A percentile compares a stretch with the other conserved stretches of the same genome.
phyloP scores from a whole-genome alignment of 2,329 filamentous ascomycete species.

The Ophiobolus disseminans region DNA sequence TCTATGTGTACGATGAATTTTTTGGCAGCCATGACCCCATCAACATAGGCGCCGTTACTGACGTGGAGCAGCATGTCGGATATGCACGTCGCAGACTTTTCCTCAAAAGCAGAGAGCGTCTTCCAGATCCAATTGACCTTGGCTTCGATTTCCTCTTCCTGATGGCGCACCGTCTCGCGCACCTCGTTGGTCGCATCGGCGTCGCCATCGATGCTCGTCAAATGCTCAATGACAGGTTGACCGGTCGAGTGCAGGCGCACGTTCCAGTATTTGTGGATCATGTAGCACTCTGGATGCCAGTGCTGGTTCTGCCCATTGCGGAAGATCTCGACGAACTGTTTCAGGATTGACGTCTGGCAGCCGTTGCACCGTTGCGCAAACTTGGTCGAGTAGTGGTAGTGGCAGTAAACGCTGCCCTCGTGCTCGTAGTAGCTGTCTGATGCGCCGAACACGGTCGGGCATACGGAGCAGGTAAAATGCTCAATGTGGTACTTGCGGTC shows the following conservation, averaged over 20 bases:
- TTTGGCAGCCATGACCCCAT: conserved; percentile 92
- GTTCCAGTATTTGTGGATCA: conserved; percentile 99
- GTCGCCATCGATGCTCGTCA: conserved; percentile 49
- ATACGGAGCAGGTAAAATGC: conserved; percentile 97
- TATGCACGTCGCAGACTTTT: conserved; percentile 96
- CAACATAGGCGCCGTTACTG: conserved; percentile 95
- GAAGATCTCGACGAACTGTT: conserved; percentile 99
- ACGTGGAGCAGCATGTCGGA: conserved; percentile 99
- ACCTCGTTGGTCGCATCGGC: conserved; percentile 69
- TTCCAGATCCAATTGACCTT: conserved; percentile 99
- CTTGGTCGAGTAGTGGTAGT: conserved; percentile 98
- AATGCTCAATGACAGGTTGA: conserved; percentile 47
- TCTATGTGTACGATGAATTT: conserved; percentile 97
- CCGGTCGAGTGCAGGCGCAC: conserved; percentile 71
- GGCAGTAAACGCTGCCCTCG: conserved; percentile 93
- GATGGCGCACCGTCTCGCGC: conserved; percentile 77
- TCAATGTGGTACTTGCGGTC: conserved; percentile 97
- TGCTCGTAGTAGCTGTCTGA: conserved; percentile 99
- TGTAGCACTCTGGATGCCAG: conserved; percentile 99
- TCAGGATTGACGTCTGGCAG: conserved; percentile 94
- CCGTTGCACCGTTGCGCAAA: conserved; percentile 97
- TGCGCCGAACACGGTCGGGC: conserved; percentile 95
- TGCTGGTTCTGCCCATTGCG: conserved; percentile 98
- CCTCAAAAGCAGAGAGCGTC: conserved; percentile 93
- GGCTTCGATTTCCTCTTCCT: conserved; percentile 95